These are phyloP conservation scores for Hortaea werneckii DNA, from an alignment of 2,329 filamentous ascomycete species.

Conservation along the genomic window DNA sequence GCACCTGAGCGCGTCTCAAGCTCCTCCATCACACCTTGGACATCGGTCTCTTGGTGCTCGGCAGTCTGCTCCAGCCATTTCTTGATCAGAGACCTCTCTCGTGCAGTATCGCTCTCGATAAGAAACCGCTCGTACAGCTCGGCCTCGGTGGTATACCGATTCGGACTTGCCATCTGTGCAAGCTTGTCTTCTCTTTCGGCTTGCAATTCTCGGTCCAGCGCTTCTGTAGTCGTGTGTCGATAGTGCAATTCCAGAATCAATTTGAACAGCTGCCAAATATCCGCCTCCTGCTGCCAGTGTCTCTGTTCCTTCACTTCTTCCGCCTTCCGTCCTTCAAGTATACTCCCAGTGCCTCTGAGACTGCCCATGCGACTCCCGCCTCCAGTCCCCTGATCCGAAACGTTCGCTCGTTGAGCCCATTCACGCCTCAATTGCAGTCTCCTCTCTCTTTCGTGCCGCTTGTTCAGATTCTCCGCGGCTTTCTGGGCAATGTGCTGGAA, in stretches of 20 bases:
- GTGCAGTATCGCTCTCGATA: constrained; percentile 58
- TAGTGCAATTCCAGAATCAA: constrained; percentile 61
- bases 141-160: constrained; percentile 48
- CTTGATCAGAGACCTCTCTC: constrained; percentile 69
- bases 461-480: constrained; percentile 36
- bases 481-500: constrained; percentile 43
- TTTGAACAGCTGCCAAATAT: constrained; percentile 80
- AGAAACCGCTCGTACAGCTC: constrained; percentile 68
- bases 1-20: constrained; percentile 57
- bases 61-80: constrained; percentile 79
- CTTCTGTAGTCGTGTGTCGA: constrained; percentile 5
- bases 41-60: constrained; percentile 54
- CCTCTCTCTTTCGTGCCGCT: constrained; percentile 27
- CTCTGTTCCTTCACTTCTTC: constrained; percentile 42
- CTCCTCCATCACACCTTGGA: constrained; percentile 66
- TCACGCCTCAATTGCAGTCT: constrained; percentile 32
- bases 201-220: constrained; percentile 11
- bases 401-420: constrained; percentile 17
- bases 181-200: constrained; percentile 26
- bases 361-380: not conserved
- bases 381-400: constrained; percentile 3
- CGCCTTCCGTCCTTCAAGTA: constrained; percentile 15
- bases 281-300: constrained; percentile 70
- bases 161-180: constrained; percentile 21
- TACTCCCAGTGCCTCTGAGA: not conserved